Evolutionary conservation across 805 yeast genomes (phyloP).

Genomic region (Ogataea glucozyma): DNA sequence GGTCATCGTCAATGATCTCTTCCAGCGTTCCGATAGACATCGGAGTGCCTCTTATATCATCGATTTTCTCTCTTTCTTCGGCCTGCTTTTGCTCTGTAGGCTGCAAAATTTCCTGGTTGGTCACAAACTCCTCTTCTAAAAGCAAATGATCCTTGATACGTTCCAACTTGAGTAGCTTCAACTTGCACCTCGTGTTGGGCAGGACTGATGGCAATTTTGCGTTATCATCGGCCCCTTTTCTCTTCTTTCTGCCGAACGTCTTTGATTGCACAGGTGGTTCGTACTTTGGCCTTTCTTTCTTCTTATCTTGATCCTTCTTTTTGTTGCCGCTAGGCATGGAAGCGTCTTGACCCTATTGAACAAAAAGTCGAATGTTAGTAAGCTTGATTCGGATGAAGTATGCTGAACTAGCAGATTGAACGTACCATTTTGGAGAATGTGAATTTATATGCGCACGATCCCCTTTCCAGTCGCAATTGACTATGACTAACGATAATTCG

Average conservation of each 20-base stretch:
- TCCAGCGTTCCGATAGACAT: slow-evolving; percentile 95
- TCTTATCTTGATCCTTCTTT: slow-evolving; percentile 41
- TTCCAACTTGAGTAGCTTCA: slow-evolving; percentile 88
- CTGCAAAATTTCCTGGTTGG: slow-evolving; percentile 90
- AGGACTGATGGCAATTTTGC: slow-evolving; percentile 71
- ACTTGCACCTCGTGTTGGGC: slow-evolving; percentile 92
- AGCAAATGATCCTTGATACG: slow-evolving; percentile 94
- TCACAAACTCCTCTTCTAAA: slow-evolving; percentile 93
- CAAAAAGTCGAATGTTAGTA: slow-evolving; percentile 13
- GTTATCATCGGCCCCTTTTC: slow-evolving; percentile 88
- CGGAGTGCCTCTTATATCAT: slow-evolving; percentile 94
- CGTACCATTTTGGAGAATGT: slow-evolving; percentile 19
- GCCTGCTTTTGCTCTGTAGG: slow-evolving; percentile 97
- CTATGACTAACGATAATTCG: background rate
- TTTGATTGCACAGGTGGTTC: slow-evolving; percentile 95
- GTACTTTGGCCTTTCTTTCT: slow-evolving; percentile 90
- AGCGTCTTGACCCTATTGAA: slow-evolving; percentile 37
- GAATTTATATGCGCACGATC: background rate
- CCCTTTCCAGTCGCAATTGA: slow-evolving; percentile 1
- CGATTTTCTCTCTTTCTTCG: slow-evolving; percentile 93
- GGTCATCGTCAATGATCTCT: slow-evolving; percentile 97
- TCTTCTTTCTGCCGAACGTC: slow-evolving; percentile 87
- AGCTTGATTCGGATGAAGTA: background rate
- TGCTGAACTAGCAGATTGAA: background rate
- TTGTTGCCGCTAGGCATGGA: slow-evolving; percentile 36